Percentiles rank a stretch among this genome's conserved stretches.
phyloP scores from a whole-genome alignment of 345 rosid species.

The Salix suchowensis region DNA sequence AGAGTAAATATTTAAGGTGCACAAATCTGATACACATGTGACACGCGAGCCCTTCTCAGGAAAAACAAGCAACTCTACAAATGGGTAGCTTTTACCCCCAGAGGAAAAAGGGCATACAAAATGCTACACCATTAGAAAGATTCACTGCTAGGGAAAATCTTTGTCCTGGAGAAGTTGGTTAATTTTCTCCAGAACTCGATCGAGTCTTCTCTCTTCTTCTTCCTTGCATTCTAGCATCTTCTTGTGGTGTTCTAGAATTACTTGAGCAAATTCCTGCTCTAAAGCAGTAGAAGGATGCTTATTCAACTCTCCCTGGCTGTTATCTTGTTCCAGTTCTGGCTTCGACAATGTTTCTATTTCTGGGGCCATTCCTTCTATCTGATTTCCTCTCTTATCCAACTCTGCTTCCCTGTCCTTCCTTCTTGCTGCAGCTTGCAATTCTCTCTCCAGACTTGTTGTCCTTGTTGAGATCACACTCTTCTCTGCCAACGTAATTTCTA shows the following conservation, averaged over 20 bases:
- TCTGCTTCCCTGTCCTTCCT: constrained; percentile 3
- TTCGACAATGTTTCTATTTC: not conserved
- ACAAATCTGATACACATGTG: not conserved
- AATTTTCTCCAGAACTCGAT: constrained; percentile 17
- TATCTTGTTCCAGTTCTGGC: not conserved
- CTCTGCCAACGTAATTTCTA: constrained; percentile 16
- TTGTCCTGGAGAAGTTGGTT: constrained; percentile 2
- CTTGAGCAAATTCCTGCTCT: constrained; percentile 10
- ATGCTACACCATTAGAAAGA: not conserved
- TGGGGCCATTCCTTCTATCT: not conserved
- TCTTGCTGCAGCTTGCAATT: constrained; percentile 3
- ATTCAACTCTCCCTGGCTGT: not conserved
- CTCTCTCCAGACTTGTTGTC: constrained; percentile 9
- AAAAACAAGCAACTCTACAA: not conserved
- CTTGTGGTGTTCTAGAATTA: constrained; percentile 12
- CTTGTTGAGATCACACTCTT: constrained; percentile 18
- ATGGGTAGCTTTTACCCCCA: not conserved
- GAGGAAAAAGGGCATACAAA: not conserved
- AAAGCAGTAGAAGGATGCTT: not conserved
- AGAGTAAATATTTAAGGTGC: too few relatives aligned
- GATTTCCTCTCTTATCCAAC: not conserved
- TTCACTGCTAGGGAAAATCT: not conserved
- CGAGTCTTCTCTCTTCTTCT: constrained; percentile 20
- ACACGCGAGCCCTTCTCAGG: not conserved
- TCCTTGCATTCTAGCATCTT: constrained; percentile 22